These are phyloP conservation scores for Metschnikowia colocasiae DNA, from an alignment of 805 yeast species.

Conservation along the genomic window DNA sequence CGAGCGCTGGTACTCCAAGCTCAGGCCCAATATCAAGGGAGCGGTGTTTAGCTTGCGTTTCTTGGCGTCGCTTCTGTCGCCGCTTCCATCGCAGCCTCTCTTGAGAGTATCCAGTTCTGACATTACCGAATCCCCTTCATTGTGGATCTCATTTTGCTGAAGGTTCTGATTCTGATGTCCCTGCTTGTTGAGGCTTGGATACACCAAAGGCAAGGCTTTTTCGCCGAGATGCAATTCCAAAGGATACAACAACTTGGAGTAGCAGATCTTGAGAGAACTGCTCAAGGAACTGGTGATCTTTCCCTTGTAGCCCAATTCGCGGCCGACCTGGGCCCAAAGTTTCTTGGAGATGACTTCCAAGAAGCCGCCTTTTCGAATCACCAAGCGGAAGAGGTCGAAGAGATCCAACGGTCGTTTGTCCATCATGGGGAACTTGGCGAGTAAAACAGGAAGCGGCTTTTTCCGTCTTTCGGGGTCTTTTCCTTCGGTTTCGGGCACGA, in stretches of 20 bases:
- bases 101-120: background rate
- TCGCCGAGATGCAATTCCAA: constrained; percentile 24
- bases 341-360: constrained; percentile 58
- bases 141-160: background rate
- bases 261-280: constrained; percentile 60
- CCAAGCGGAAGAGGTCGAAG: constrained; percentile 54
- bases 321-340: constrained; percentile 79
- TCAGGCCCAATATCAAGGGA: constrained; percentile 46
- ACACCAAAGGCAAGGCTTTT: constrained; percentile 5
- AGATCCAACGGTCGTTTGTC: constrained; percentile 66
- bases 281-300: constrained; percentile 68
- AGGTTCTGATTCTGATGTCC: background rate
- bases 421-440: constrained; percentile 55
- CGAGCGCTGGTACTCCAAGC: constrained; percentile 43
- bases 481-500: background rate
- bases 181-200: background rate
- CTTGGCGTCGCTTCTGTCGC: background rate
- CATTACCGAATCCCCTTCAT: too few species aligned
- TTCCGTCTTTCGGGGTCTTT: background rate
- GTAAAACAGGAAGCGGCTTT: constrained; percentile 21
- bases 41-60: constrained; percentile 10
- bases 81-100: background rate
- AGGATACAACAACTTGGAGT: constrained; percentile 41
- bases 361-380: constrained; percentile 64
- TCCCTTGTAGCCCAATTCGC: constrained; percentile 75